phyloP scores from a whole-genome alignment of 768 basidiomycete genomes.

The Pleurotus citrinopileatus region DNA sequence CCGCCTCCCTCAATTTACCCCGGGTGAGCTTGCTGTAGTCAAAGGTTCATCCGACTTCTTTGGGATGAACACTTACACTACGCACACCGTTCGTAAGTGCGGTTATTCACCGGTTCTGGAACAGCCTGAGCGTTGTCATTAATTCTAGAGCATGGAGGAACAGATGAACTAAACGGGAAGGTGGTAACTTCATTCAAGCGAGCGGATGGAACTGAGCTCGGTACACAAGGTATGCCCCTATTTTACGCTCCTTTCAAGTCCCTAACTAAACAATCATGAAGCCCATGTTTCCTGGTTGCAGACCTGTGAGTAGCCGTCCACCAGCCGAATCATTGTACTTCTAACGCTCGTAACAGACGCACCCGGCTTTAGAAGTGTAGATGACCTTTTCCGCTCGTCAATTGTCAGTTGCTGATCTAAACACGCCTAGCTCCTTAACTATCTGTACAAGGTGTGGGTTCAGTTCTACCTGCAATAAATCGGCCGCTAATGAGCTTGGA shows the following conservation, averaged over 20 bases:
- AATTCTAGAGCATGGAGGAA: conserved; percentile 47
- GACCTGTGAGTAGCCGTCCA: conserved; percentile 49
- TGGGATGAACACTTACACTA: conserved; percentile 66
- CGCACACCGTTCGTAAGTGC: conserved; percentile 51
- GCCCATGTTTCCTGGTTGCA: conserved; percentile 64
- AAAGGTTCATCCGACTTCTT: conserved; percentile 67
- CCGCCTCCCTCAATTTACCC: conserved; percentile 52
- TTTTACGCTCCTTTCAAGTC: background rate
- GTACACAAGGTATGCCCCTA: conserved; percentile 44
- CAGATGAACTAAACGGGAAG: conserved; percentile 54
- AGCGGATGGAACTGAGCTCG: conserved; percentile 56
- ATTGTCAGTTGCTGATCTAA: background rate
- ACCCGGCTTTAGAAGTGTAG: conserved; percentile 54
- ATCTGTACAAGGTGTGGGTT: conserved; percentile 55
- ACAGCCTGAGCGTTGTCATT: background rate
- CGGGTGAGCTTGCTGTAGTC: conserved; percentile 52
- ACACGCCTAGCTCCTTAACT: conserved; percentile 48
- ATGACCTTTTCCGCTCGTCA: too few species aligned
- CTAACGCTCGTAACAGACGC: conserved; percentile 37
- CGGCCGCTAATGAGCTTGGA: too few species aligned
- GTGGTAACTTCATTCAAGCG: conserved; percentile 50
- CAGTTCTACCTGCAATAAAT: too few species aligned
- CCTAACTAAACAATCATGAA: too few species aligned
- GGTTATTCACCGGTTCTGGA: background rate
- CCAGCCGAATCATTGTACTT: background rate